Base-by-base conservation (phyloP, 1,284 basidiomycete species). In the Heterobasidion parviporum region DNA sequence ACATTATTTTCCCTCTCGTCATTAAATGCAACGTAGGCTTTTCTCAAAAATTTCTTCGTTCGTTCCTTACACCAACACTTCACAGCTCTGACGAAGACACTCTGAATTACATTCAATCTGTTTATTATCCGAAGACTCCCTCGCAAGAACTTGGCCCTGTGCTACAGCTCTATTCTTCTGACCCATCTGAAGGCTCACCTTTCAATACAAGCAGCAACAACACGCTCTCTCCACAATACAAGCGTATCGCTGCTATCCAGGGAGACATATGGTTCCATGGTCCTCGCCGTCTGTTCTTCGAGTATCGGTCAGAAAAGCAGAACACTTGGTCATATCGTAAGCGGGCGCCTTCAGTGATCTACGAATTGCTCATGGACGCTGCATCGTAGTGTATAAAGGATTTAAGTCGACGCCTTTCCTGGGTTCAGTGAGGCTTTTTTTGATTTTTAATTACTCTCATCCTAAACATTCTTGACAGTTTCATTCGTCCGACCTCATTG, bases 1-100 rank as follows among this genome's bases (percentile, higher is more conserved):
- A 80, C 80, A 0, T 36, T 76, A 0, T 80, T 81, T 60, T 70
- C 77, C 0, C 59, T 81, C 7, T 67, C 75, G 1, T 72, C 61
- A 10, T 53, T 71, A 41, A 76, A 78, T 53, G 59, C 79, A 60
- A 77, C 75, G 72, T 74, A 61, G 69, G 33, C 41, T 8, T 8
- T 34, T 9, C 14, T 36, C 3, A 4, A 26, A 3, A 26, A 3
- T 26, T 26, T 26, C 26, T 26, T 3, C 3, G 26, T 26, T 4
- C 38, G n/a, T 2, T 4, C 0, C 2, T 18, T 26, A n/a, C 33
- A 16, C 34, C 12, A 8, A 8, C 16, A 16, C 26, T 14, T 36
- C 5, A n/a, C 15, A 64, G 60, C 2, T 59, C 59, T 12, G 36
- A 61, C 49, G 9, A 9, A 20, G 45, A 53, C 15, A 33, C 56